Base-by-base conservation (phyloP, 768 basidiomycete species). In the Kwoniella dendrophila region DNA sequence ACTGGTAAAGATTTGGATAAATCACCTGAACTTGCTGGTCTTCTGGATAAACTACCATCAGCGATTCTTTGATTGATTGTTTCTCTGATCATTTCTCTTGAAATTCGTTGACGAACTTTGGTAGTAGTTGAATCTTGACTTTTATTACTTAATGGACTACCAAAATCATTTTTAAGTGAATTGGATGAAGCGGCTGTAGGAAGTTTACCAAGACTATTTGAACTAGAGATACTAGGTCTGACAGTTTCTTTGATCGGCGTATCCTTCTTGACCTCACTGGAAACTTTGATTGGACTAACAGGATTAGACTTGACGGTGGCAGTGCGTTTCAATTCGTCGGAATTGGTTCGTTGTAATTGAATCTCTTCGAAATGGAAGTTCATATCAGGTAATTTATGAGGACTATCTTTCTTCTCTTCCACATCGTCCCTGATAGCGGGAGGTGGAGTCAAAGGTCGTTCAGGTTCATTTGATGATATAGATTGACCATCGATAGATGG, bases 21-120 rank as follows among this genome's bases (percentile, higher is more conserved):
- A 47, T 49, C 40, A 41, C 43, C 59, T 11, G 51, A 24, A 29
- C 43, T 66, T 29, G 65, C 63, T 16, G 56, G 44, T 51, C 67
- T 40, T 49, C 71, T 51, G 4, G 69, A 65, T 18, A 73, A 45
- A 40, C 61, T 67, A 5, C 72, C 74, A 24, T 71, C 73, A 4
- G 76, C 72, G 43, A 74, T 68, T 22, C 72, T 60, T 48, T 71
- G 69, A 38, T 79, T 67, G 33, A 79, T 69, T 22, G 70, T 74
- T 40, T 76, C 72, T 3, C 72, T 50, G 50, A 79, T 79, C 70
- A 75, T 70, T 44, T 79, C 78, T 34, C 74, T 63, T 4, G 72
- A 74, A 50, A 79, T 79, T 27, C 78, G 49, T 55, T 76, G 78
- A 41, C 78, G 55, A n/a, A 79, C 71, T 22, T 60, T 47, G n/a